Base-by-base conservation (phyloP, 768 basidiomycete species). In the Mycena filopes region DNA sequence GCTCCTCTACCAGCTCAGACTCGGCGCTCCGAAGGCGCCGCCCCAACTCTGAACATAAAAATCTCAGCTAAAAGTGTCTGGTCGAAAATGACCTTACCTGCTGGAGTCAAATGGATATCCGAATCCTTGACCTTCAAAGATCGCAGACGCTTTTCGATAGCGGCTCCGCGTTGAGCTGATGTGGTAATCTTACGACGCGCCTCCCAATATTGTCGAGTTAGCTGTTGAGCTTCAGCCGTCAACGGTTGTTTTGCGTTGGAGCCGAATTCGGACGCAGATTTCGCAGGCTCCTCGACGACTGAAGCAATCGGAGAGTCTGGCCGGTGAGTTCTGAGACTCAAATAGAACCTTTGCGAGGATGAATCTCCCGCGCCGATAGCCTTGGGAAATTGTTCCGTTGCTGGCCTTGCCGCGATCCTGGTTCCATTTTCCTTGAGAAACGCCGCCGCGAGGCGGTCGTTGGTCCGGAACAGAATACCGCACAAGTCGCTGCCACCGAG, bases 151-250 rank as follows among this genome's bases (percentile, higher is more conserved):
- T 48, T 31, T 42, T 65, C 63, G 12, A 65, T 58, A 2, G 36
- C 46, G 4, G 40, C 33, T 33, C 56, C 56, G 16, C 63, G 57
- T 21, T 46, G 21, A 33, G 46, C 50, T 12, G 29, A 20, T 11
- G 56, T 4, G 18, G 51, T 31, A 16, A 59, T 54, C 25, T 59
- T 46, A 11, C 63, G 63, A 41, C 63, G 63, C 23, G 23, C 26
- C 33, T 65, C 63, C 63, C 63, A 65, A 40, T 59, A 65, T 46
- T 59, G 33, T n/a, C 63, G 56, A 40, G 63, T 59, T 21, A 47
- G 23, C 2, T 41, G 33, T 36, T 65, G 63, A 41, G 42, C 21
- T 15, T 59, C 50, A 29, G 56, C 57, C 38, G 20, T 50, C 21
- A 36, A 15, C 25, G 51, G 3, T 18, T 53, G 33, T 26, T 59